Base-by-base conservation (phyloP, 805 yeast genomes). In the Pichia cabralensis region DNA sequence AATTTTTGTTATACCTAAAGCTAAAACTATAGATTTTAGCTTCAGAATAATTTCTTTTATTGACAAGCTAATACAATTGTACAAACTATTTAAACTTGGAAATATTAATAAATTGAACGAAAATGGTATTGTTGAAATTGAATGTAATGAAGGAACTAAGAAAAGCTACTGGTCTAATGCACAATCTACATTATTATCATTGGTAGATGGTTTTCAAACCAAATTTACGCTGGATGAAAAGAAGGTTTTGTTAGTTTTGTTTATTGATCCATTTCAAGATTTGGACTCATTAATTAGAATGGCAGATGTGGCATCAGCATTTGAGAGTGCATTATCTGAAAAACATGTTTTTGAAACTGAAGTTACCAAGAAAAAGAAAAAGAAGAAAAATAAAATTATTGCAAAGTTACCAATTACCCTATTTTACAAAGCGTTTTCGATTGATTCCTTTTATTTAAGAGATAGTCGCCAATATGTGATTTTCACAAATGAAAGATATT, bases 131-230 rank as follows among this genome's bases (percentile, higher is more conserved):
- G 8, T 53, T 11, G 55, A 51, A 32, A 25, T 54, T 11, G 49
- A 46, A 4, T 31, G 36, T n/a, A 31, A 17, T 4, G 19, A 25
- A 18, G 26, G 29, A 4, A 28, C n/a, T 23, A 30, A 23, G 16
- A 31, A 30, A n/a, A 27, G 38, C 21, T 50, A 49, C 16, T 53
- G 50, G 38, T 34, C 44, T 8, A 42, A 34, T 28, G 31, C 23
- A 6, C 35, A 22, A 47, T 45, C 30, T 39, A 50, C 5, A 73
- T 88, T 0, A 56, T 60, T 16, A 76, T 74, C 33, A 64, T 94
- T 42, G 80, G 94, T 89, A 55, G 58, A 28, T 78, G 77, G 28
- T 64, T 71, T 9, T 56, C 68, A 28, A 57, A 65, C 13, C 60
- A 70, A 56, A 67, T 73, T 41, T 67, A 66, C 31, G 12, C n/a